Evolutionary conservation across 1,284 basidiomycete genomes (phyloP).

Genomic region (Ustilago hordei): DNA sequence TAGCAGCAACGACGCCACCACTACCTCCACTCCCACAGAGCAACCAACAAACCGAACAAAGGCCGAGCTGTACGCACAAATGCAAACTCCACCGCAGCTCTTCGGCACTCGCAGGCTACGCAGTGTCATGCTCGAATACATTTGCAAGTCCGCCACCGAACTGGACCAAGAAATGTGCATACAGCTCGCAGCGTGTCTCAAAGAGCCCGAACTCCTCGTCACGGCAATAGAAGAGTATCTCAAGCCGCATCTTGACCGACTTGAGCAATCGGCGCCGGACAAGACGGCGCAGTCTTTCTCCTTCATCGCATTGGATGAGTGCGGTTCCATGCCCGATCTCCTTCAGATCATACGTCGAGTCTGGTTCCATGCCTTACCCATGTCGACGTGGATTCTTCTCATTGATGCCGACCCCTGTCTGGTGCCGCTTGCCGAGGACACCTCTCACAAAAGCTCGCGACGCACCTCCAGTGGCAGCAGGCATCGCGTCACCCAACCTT

Average conservation of each 20-base stretch:
- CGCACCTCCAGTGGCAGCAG: neutral
- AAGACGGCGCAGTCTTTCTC: neutral
- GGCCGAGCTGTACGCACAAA: no score
- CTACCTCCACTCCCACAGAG: neutral
- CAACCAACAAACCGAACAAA: no score
- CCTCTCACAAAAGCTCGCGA: neutral
- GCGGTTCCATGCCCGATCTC: no score
- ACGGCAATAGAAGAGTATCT: no score
- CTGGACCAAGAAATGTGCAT: neutral
- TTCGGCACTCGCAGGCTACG: neutral
- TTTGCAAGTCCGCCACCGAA: neutral
- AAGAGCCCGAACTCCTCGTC: no score
- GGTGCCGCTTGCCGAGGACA: neutral
- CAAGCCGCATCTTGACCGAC: no score
- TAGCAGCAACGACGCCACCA: neutral
- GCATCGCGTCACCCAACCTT: neutral
- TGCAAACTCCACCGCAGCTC: neutral
- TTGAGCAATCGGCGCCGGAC: no score
- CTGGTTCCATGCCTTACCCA: neutral
- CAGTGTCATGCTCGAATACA: neutral
- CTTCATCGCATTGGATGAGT: neutral
- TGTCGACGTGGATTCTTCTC: neutral
- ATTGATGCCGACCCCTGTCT: neutral
- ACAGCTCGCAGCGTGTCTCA: no score
- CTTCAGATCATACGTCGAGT: neutral